Evolutionary conservation across 1,139 yeast genomes (phyloP), one percentile per base, ranked within the genome.

Genomic region (Suhomyces maxii): DNA sequence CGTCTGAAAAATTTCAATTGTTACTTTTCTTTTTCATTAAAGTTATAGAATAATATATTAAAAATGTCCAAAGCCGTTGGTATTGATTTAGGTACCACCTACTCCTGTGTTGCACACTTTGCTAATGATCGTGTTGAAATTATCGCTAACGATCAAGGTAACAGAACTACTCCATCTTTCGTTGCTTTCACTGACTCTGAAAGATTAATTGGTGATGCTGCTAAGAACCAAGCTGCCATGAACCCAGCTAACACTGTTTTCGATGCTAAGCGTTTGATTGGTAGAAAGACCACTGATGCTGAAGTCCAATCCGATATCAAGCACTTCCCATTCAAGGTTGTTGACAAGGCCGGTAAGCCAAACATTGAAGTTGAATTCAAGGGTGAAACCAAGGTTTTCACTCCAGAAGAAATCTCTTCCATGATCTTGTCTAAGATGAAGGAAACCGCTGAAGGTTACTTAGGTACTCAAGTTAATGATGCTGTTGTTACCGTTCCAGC

Each of bases 1-100:
- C 13, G 34, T 37, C 44, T 45, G 30, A 34, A 38, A 41, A 47
- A 47, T 28, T 37, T 11, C 11, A 26, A 8, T 34, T 34, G 28
- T 37, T 39, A 37, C 26, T 40, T 50, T 47, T 48, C 44, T 46
- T 43, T 28, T 41, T 46, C 45, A 36, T 36, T 36, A 41, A 41
- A 42, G 37, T 43, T 40, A 39, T 34, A 39, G 38, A 44, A 40
- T 41, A 45, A 44, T 41, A 44, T 42, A 40, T 42, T 40, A 45
- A 55, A 42, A 46, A 80, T 80, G 86, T 72, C 84, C 46, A 81
- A 78, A 69, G 89, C 90, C 69, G 81, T 85, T 60, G 91, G 91
- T 71, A 85, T 85, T 72, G 91, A 85, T 76, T 84, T 85, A 77
- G 91, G 91, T 73, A 85, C 91, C 51, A 85, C 91, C 48, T 85